Evolutionary conservation across 805 yeast species (phyloP).

Genomic region (Phaffomyces opuntiae): DNA sequence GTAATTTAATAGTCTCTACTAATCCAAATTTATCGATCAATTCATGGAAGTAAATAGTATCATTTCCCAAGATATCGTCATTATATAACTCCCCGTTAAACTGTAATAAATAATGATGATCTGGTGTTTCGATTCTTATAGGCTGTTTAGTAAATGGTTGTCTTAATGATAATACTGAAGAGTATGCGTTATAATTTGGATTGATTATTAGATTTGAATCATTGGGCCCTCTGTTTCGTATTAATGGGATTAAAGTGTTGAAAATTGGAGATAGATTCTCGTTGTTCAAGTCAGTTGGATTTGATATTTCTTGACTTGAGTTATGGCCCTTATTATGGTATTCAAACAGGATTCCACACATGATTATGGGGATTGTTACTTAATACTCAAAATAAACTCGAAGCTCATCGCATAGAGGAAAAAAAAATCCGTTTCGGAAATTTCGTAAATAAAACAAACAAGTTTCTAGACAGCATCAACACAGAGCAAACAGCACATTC

Average conservation of each 20-base stretch:
- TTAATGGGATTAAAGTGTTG: background rate
- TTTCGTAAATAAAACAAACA: background rate
- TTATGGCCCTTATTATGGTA: slow-evolving; percentile 7
- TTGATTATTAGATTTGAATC: slow-evolving; percentile 24
- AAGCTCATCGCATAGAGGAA: background rate
- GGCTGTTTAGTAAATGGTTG: slow-evolving; percentile 81
- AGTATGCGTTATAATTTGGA: slow-evolving; percentile 14
- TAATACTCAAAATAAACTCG: too few relatives aligned
- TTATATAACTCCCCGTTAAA: slow-evolving; percentile 91
- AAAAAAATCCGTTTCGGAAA: background rate
- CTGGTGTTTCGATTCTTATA: slow-evolving; percentile 13
- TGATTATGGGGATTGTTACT: slow-evolving; percentile 12
- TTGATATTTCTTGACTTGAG: background rate
- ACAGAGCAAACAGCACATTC: too few relatives aligned
- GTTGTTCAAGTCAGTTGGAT: background rate
- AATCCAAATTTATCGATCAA: slow-evolving; percentile 21
- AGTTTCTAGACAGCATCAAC: too few relatives aligned
- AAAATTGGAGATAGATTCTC: background rate
- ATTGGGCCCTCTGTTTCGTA: slow-evolving; percentile 59
- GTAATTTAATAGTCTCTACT: slow-evolving; percentile 29
- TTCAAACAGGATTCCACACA: slow-evolving; percentile 54
- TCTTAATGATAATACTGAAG: slow-evolving; percentile 74
- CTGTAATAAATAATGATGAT: slow-evolving; percentile 44
- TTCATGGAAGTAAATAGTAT: slow-evolving; percentile 40
- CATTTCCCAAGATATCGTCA: slow-evolving; percentile 49